phyloP scores from a whole-genome alignment of 106 monocot species.

The Allium sativum region DNA sequence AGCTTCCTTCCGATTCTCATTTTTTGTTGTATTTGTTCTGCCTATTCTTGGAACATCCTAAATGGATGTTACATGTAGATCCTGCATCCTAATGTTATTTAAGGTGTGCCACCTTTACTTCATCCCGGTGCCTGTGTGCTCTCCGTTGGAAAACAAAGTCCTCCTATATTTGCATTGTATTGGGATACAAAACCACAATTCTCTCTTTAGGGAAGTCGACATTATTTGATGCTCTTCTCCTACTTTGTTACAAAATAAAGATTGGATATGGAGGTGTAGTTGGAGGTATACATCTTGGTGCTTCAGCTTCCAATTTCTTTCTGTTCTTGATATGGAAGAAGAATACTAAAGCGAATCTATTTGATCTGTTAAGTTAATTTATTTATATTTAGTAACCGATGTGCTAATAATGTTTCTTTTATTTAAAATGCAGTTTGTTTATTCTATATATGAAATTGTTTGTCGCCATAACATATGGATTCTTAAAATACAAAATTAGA shows the following conservation, averaged over 20 bases:
- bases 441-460: too few species aligned
- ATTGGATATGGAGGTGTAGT: conserved; percentile 50
- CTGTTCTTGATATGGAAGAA: conserved; percentile 44
- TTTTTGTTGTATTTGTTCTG: conserved; percentile 70
- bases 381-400: too few species aligned
- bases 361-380: too few species aligned
- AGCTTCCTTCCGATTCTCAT: conserved; percentile 85
- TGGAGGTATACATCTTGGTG: conserved; percentile 91
- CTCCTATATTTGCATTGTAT: conserved; percentile 74
- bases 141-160: conserved; percentile 73
- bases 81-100: conserved; percentile 71
- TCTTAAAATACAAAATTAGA: too few species aligned
- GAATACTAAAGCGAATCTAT: conserved; percentile 45
- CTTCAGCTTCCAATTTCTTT: conserved; percentile 74
- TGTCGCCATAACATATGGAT: too few species aligned
- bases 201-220: conserved; percentile 96
- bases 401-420: too few species aligned
- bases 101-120: conserved; percentile 62
- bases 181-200: conserved; percentile 95
- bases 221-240: conserved; percentile 75
- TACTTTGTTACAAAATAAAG: conserved; percentile 75
- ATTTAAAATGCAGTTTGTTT: too few species aligned
- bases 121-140: conserved; percentile 90
- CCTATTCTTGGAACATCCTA: conserved; percentile 92
- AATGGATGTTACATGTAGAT: conserved; percentile 95